Conservation (phyloP, 225 moss, liverwort and hornwort species). For the Antitrichia curtipendula region DNA sequence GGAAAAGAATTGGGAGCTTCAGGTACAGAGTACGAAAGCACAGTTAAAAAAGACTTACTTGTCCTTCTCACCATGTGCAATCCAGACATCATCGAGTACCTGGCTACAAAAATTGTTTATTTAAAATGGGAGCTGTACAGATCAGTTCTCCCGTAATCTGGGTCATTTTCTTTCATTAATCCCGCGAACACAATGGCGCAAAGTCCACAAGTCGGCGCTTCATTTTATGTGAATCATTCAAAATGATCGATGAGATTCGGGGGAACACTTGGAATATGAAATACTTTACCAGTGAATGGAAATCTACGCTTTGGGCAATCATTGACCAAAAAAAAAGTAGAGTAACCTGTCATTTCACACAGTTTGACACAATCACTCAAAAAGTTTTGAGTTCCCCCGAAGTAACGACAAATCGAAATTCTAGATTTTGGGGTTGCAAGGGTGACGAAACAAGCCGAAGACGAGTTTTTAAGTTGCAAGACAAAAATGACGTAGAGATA, state of each 20-base stretch:
- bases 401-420: background rate
- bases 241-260: background rate
- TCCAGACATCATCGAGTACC: background rate
- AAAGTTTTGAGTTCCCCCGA: background rate
- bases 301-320: background rate
- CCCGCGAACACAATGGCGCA: background rate
- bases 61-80: background rate
- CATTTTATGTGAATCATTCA: background rate
- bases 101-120: too few species aligned
- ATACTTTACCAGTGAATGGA: too few species aligned
- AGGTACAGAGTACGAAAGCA: background rate
- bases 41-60: background rate
- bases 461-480: background rate
- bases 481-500: background rate
- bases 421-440: too few species aligned
- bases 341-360: background rate
- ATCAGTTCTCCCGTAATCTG: background rate
- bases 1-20: too few species aligned
- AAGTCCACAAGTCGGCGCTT: background rate
- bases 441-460: background rate
- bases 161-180: background rate
- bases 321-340: background rate
- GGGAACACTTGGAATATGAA: background rate
- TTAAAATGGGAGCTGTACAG: background rate
- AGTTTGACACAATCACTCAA: background rate